Base-by-base conservation (phyloP, 2,329 filamentous ascomycete species). In the Pleoardoris graminearum region DNA sequence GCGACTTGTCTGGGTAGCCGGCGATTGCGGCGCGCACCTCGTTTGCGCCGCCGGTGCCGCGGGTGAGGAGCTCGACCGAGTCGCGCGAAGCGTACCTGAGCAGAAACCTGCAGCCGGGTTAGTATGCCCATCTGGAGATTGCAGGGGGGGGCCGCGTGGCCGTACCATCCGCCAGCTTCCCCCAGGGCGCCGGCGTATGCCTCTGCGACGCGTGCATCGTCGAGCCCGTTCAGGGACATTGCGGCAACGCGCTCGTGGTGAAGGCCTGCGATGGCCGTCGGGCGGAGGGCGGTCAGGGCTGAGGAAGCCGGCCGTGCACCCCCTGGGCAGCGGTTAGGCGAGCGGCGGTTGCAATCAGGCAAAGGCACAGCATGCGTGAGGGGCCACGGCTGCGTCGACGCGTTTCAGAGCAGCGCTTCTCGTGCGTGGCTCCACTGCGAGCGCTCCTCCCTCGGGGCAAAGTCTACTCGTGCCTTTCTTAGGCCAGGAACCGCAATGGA, bases 221-320 rank as follows among this genome's bases (percentile, higher is more conserved):
- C 92, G 77, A 97, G 82, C 61, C 94, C 94, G 85, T 96, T 96
- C 76, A 97, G 82, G 80, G 93, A 97, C 93, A 97, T 97, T 54
- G 45, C 64, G 53, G 37, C 55, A 38, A 41, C 33, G 37, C n/a
- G 52, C 52, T 53, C 43, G 22, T 29, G 35, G 33, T 51, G 53
- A 45, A 43, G 44, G 48, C 55, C 49, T 45, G 41, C 39, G 52
- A 45, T 45, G 49, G 50, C 50, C 14, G 17, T 45, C 48, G 48
- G 50, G 35, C 43, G 16, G 43, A 36, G 17, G 33, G 44, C 32
- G 44, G 44, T 19, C 33, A 47, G 22, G 21, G 44, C 33, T 38
- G n/a, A n/a, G n/a, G n/a, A n/a, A n/a, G n/a, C n/a, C n/a, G n/a
- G n/a, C n/a, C n/a, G n/a, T n/a, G n/a, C n/a, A n/a, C n/a, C n/a